These are phyloP conservation scores for Candolleomyces eurysporus DNA, from an alignment of 768 basidiomycete genomes.

Conservation along the genomic window DNA sequence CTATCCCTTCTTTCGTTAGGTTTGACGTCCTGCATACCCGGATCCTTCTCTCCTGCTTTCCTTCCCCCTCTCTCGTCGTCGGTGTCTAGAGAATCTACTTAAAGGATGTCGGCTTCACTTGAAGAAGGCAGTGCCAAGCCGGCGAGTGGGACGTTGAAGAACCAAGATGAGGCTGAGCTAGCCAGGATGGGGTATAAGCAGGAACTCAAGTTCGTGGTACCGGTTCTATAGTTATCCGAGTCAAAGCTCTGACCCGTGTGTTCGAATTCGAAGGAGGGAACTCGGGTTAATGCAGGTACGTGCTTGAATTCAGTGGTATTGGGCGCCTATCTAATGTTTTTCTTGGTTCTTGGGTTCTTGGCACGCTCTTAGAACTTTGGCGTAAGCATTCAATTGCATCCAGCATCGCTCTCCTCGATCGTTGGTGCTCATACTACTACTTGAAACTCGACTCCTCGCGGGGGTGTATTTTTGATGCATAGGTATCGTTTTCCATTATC, in stretches of 20 bases:
- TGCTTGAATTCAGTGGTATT: background rate
- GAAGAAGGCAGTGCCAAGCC: background rate
- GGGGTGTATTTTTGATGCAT: background rate
- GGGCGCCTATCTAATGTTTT: background rate
- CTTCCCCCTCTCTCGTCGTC: background rate
- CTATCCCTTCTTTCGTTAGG: too few relatives aligned
- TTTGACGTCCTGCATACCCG: too few relatives aligned
- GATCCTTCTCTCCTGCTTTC: background rate
- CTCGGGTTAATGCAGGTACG: conserved; percentile 59
- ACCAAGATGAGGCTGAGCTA: conserved; percentile 57
- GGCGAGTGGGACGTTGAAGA: background rate
- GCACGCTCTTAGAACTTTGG: conserved; percentile 56
- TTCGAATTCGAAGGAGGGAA: conserved; percentile 47
- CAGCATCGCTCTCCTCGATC: too few relatives aligned
- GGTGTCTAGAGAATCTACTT: too few relatives aligned
- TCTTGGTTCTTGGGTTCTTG: too few relatives aligned
- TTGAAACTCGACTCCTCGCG: too few relatives aligned
- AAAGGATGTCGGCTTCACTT: background rate
- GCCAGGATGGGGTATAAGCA: conserved; percentile 74
- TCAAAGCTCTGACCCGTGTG: background rate
- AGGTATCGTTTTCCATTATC: conserved; percentile 74
- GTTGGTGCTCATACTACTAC: too few relatives aligned
- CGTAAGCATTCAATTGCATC: conserved; percentile 21
- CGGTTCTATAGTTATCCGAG: background rate
- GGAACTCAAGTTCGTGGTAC: conserved; percentile 51